Evolutionary conservation across 2,329 filamentous ascomycete genomes (phyloP).

Genomic region (Botryotinia calthae): DNA sequence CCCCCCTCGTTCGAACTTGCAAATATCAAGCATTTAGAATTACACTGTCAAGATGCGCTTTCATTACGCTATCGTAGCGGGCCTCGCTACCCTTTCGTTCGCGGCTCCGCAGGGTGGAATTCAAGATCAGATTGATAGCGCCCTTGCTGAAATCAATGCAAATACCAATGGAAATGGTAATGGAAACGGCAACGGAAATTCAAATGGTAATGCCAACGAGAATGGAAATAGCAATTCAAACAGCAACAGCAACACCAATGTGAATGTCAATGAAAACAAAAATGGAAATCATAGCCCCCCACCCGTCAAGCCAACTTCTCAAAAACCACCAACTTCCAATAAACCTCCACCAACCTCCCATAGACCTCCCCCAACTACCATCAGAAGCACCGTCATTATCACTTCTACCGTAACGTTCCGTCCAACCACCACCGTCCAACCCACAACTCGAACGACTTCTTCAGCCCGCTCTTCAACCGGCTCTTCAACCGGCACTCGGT

Average conservation of each 20-base stretch:
- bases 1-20: constrained; percentile 5
- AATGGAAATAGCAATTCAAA: constrained; percentile 3
- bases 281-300: neutral
- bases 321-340: neutral
- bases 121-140: neutral
- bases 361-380: neutral
- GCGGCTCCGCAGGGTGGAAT: neutral
- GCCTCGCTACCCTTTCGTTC: constrained; percentile 11
- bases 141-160: neutral
- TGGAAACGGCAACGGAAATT: neutral
- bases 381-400: neutral
- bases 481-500: neutral
- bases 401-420: neutral
- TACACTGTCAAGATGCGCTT: constrained; percentile 10
- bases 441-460: neutral
- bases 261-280: neutral
- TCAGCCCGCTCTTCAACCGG: neutral
- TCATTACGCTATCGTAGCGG: constrained; percentile 7
- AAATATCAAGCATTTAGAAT: neutral
- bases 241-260: constrained; percentile 1
- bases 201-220: neutral
- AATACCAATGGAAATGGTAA: neutral
- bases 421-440: neutral
- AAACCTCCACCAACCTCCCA: neutral
- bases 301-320: neutral